Evolutionary conservation across 2,329 filamentous ascomycete species (phyloP), one percentile per base, ranked within the genome.

Genomic region (Tolypocladium nubicola): DNA sequence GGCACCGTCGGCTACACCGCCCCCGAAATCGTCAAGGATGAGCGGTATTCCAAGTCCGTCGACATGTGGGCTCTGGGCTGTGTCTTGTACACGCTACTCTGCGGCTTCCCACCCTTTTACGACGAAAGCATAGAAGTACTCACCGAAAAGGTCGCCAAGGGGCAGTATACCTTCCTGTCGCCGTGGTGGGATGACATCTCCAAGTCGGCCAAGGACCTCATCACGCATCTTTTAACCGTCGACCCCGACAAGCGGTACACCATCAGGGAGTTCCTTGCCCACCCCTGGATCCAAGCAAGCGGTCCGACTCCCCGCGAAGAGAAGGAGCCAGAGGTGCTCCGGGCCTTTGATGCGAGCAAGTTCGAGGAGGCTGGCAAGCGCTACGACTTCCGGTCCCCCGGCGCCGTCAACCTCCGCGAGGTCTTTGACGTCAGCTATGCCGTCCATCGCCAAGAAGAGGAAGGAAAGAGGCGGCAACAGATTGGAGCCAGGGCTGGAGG

Each of bases 161-260:
- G 94, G 53, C 91, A 97, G 75, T 99, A 94, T 71, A 97, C 94
- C 0, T 99, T 99, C 77, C 76, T 99, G 49, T 97, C 93, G 3
- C 94, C 94, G 0, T 99, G 94, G 94, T 99, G 94, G 94, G 94
- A 99, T 64, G 92, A 97, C 58, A 97, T 99, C 60, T 97, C 93
- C 60, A 91, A 94, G 70, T 87, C 90, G 4, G 94, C 94, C 0
- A 90, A 97, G 71, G 93, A 99, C 66, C 78, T 99, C 11, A 93
- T 99, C 58, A 90, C 89, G 5, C 94, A 99, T 71, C 82, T 99
- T 0, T 76, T 99, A 60, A 95, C 90, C 0, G 94, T 99, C 59
- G 91, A 99, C 64, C 94, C 94, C 0, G 90, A 96, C 60, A 93
- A 96, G 78, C 86, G 94, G 21, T 99, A 90, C 73, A 92, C 90